A percentile compares a stretch with the other conserved stretches of the same genome.
Conservation (phyloP, 202 grass and related monocot genomes). For the Setaria italica region DNA sequence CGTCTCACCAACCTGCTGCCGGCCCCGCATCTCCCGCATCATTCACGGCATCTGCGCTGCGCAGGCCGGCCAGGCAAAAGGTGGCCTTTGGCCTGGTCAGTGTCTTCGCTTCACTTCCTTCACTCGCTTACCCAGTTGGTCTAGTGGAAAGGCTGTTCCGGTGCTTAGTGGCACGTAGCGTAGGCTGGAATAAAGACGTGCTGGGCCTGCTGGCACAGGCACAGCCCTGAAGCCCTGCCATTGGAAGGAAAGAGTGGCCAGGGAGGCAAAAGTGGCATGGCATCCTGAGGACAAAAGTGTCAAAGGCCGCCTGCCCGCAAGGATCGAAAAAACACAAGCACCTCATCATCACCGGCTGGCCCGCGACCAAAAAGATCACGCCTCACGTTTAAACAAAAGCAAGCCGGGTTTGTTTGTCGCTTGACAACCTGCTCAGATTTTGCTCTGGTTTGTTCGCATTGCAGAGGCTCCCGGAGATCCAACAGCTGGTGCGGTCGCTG, state of each 20-base stretch:
- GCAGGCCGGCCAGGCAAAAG: constrained; percentile 26
- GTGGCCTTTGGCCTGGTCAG: background rate
- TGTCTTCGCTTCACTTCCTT: background rate
- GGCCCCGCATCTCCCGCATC: constrained; percentile 12
- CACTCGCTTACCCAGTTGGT: background rate
- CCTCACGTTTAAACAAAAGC: constrained; percentile 24
- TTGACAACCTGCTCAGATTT: background rate
- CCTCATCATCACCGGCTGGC: constrained; percentile 43
- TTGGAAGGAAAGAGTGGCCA: background rate
- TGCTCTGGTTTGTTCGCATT: background rate
- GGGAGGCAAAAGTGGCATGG: constrained; percentile 1
- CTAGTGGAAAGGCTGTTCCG: too few relatives aligned
- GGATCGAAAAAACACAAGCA: constrained; percentile 15
- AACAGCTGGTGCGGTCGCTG: constrained; percentile 62
- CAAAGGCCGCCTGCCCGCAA: constrained; percentile 37
- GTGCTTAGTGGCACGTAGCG: background rate
- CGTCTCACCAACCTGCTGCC: constrained; percentile 4
- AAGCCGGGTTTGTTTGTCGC: background rate
- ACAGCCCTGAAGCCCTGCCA: constrained; percentile 14
- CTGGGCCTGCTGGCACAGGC: background rate
- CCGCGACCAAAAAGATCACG: constrained; percentile 18
- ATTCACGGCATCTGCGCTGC: background rate
- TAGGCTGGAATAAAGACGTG: constrained; percentile 52
- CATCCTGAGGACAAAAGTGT: constrained; percentile 42
- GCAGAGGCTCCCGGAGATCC: constrained; percentile 67